Evolutionary conservation across 1,284 basidiomycete species (phyloP), one percentile per base, ranked within the genome.

Genomic region (Filobasidium uniguttulatum): DNA sequence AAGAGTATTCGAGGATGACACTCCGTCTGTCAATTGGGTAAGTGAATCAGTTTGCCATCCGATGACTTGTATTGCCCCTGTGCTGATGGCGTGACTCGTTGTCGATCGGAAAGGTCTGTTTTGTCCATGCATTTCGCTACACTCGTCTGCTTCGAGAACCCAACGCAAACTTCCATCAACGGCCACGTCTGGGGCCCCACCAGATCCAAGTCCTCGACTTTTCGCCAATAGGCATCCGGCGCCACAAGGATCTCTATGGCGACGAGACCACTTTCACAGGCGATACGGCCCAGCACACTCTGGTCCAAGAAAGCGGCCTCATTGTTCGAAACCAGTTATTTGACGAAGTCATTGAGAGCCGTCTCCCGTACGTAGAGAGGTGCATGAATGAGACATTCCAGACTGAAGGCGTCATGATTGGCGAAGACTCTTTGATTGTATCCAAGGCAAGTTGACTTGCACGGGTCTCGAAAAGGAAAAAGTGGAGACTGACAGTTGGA

Each of bases 391-490:
- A 29, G 14, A 26, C 26, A 8, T 43, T 28, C 22, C 14, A 17
- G 25, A 43, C 40, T 4, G 40, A 43, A 26, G 40, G 40, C 14
- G 26, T 43, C 23, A 43, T 43, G 40, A 43, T 43, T 20, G 40
- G 40, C 9, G 40, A 43, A 12, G 22, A 20, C 23, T 43, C 40
- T 8, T 20, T 43, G 8, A 43, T 43, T 26, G 29, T 43, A 12
- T 28, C 40, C 15, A 26, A 19, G 26, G 40, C 20, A 19, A 26
- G 40, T 43, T 33, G 31, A 33, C 31, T 33, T n/a, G n/a, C 9
- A 33, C 31, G n/a, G n/a, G n/a, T n/a, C n/a, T n/a, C n/a, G n/a
- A n/a, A 33, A 33, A 33, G 10, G n/a, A 33, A 9, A n/a, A 33
- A 9, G 9, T 9, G 31, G 4, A 28, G 7, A 15, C 26, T 43